Evolutionary conservation across 2,329 filamentous ascomycete genomes (phyloP), one percentile per base, ranked within the genome.

Genomic region (Neofusicoccum parvum): DNA sequence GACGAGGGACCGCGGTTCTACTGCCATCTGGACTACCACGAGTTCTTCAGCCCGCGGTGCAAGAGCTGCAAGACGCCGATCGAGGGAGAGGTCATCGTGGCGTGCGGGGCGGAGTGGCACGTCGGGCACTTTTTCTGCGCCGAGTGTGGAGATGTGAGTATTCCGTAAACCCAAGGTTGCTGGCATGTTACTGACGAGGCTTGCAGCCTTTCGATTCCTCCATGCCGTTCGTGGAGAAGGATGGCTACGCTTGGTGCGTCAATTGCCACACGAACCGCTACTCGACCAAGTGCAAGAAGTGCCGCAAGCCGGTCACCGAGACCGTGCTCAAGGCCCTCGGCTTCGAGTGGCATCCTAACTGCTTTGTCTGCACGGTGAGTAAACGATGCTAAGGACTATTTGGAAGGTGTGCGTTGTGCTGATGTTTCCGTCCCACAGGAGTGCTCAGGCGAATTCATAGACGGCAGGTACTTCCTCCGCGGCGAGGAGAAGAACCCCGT

Each of bases 61-160:
- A 95, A 95, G 80, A 93, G 92, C 77, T 99, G 95, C 86, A 93
- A 91, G 77, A 99, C 95, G 7, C 94, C 95, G 3, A 99, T 99
- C 73, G 89, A 98, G 70, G 94, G 94, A 48, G 94, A 98, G 79
- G 92, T 98, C 70, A 89, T 97, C 37, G 90, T 97, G 14, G 95
- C 95, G 1, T 92, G 96, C 65, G 95, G 95, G 1, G 87, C 90
- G n/a, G 93, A 97, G 79, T 99, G 92, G 92, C 95, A 99, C 77
- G 91, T 92, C 62, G 95, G 95, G 0, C 95, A 99, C 80, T 99
- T 99, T 81, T 99, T 99, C 85, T 99, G 95, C 75, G 95, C 95
- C 48, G 93, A 99, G 83, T 99, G 95, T 76, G 95, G 95, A 70
- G 94, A 99, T 80, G 80, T 82, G 76, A 67, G 80, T 72, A 46